Conservation (phyloP, 495 filamentous ascomycete genomes). For the Diplogelasinospora grovesii region DNA sequence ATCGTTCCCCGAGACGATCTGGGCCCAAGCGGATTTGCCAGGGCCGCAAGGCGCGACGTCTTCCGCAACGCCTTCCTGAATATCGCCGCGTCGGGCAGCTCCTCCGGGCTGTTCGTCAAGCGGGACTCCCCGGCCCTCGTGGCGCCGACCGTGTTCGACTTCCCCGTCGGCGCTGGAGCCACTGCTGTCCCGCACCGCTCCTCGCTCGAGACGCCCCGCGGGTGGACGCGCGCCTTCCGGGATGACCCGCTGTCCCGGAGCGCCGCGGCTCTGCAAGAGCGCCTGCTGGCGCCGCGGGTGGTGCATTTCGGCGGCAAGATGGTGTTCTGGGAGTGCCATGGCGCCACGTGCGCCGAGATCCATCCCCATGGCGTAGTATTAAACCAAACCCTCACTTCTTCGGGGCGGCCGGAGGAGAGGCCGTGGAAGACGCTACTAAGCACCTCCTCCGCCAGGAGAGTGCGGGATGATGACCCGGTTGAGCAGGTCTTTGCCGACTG, state of each 20-base stretch:
- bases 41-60: slow-evolving; percentile 17
- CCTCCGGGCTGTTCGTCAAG: too few species aligned
- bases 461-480: too few species aligned
- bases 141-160: neutral
- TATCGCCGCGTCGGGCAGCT: slow-evolving; percentile 12
- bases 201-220: neutral
- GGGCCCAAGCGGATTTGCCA: slow-evolving; percentile 6
- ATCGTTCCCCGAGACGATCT: slow-evolving; percentile 14
- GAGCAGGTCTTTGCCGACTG: too few species aligned
- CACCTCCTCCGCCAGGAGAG: too few species aligned
- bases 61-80: slow-evolving; percentile 13
- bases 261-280: slow-evolving; percentile 28
- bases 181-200: neutral
- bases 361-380: neutral
- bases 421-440: too few species aligned
- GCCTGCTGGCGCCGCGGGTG: slow-evolving; percentile 16
- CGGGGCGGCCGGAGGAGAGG: too few species aligned
- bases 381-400: too few species aligned
- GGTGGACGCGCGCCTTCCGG: neutral
- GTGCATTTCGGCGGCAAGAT: slow-evolving; percentile 16
- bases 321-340: slow-evolving; percentile 25
- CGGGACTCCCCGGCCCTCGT: neutral
- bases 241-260: slow-evolving; percentile 7
- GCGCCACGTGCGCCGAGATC: neutral
- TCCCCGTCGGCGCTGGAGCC: neutral